These are phyloP conservation scores for Bipolaris oryzae DNA, from an alignment of 2,329 filamentous ascomycete species.

Conservation along the genomic window DNA sequence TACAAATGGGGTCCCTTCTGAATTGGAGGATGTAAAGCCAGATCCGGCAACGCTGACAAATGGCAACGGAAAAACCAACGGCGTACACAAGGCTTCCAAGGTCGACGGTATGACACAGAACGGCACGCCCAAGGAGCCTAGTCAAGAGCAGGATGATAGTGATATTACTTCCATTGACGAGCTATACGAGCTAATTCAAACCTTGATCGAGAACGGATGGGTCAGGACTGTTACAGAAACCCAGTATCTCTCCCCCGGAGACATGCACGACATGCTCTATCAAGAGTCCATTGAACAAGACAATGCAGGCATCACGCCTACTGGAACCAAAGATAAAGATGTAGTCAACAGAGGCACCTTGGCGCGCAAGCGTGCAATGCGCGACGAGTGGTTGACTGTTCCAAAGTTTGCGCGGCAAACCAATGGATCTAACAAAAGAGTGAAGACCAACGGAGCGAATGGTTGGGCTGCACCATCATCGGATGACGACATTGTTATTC, in stretches of 20 bases:
- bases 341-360: constrained; percentile 65
- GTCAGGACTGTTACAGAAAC: constrained; percentile 65
- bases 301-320: constrained; percentile 59
- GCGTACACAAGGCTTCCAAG: constrained; percentile 15
- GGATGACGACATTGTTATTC: constrained; percentile 74
- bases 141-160: constrained; percentile 26
- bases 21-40: constrained; percentile 16
- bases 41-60: constrained; percentile 10
- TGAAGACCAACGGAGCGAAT: constrained; percentile 37
- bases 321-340: constrained; percentile 69
- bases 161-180: constrained; percentile 49
- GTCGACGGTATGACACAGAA: constrained; percentile 17
- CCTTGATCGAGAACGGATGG: constrained; percentile 68
- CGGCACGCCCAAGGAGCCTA: constrained; percentile 10
- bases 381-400: constrained; percentile 48
- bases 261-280: constrained; percentile 63
- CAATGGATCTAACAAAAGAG: constrained; percentile 38
- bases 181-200: constrained; percentile 53
- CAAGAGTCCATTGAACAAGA: constrained; percentile 63
- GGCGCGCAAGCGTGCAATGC: constrained; percentile 60
- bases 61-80: constrained; percentile 19
- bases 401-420: constrained; percentile 34
- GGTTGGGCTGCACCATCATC: constrained; percentile 17
- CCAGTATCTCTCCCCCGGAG: constrained; percentile 63
- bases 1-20: constrained; percentile 16